Base-by-base conservation (phyloP, 164 flowering plant species). In the Umbellularia californica region DNA sequence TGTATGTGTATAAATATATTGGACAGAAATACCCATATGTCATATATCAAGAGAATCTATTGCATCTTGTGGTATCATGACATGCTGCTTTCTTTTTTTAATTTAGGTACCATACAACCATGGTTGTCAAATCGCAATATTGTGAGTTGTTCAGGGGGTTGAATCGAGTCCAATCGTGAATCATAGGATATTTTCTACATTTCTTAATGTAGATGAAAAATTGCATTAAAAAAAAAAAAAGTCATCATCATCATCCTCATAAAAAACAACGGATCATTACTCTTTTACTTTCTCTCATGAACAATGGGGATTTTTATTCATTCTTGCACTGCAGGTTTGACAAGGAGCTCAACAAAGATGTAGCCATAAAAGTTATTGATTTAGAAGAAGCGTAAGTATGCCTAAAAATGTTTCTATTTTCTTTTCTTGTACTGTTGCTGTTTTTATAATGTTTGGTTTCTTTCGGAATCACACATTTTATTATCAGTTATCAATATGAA, bases 311-410 rank as follows among this genome's bases (percentile, higher is more conserved):
- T 72, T 17, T 58, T 27, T 30, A 30, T 50, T 65, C 50, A 65
- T 52, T 68, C 30, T 77, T 80, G 35, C 50, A 73, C 82, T 87
- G 79, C 89, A 95, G 99, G 86, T 92, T 89, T 86, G 99, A 95
- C 73, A 92, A 85, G 90, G 99, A 90, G 80, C 88, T 93, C 7
- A 92, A 90, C 85, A 92, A 85, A 81, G 93, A 81, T 68, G 97
- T 95, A 79, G 99, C 99, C 50, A 93, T 93, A 52, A 95, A 95
- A 84, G 98, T 93, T 65, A 93, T 95, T 80, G 99, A 95, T 83
- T 84, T 95, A 74, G 99, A 95, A 85, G 99, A 95, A 85, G 90
- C 99, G 99, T 95, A 83, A 93, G 99, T 71, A 62, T 71, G 22
- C 3, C 68, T 78, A 75, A 58, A 60, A 22, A 12, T 47, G 13